Conservation (phyloP, 441 rosid species). For the Euphorbia corollata region DNA sequence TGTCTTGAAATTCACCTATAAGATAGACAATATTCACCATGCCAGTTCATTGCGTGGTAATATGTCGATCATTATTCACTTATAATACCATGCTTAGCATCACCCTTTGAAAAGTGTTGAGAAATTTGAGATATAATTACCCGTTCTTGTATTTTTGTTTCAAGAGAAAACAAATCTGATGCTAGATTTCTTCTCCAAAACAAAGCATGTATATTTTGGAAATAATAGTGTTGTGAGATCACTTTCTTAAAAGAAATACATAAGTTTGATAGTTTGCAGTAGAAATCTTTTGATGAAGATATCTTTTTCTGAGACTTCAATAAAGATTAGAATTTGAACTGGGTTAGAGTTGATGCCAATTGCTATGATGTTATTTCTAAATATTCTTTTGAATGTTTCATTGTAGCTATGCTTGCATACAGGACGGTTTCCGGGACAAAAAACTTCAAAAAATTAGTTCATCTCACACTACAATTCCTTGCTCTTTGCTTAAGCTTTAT, state of each 20-base stretch:
- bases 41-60: background rate
- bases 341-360: background rate
- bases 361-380: background rate
- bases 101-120: background rate
- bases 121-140: background rate
- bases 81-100: background rate
- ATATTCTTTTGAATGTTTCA: slow-evolving; percentile 16
- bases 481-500: slow-evolving; percentile 54
- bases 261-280: background rate
- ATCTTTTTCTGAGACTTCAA: background rate
- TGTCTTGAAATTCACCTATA: too few species aligned
- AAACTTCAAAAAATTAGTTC: slow-evolving; percentile 71
- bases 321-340: background rate
- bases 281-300: background rate
- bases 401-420: slow-evolving; percentile 87
- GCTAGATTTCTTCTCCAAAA: background rate
- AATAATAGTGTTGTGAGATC: background rate
- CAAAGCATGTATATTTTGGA: background rate
- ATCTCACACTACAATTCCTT: slow-evolving; percentile 56
- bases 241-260: background rate
- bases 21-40: too few species aligned
- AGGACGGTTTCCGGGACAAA: slow-evolving; percentile 80
- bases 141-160: background rate
- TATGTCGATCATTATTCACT: background rate
- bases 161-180: background rate